These are phyloP conservation scores for Hypoxylon perforatum DNA, from an alignment of 495 filamentous ascomycete species.

Conservation along the genomic window DNA sequence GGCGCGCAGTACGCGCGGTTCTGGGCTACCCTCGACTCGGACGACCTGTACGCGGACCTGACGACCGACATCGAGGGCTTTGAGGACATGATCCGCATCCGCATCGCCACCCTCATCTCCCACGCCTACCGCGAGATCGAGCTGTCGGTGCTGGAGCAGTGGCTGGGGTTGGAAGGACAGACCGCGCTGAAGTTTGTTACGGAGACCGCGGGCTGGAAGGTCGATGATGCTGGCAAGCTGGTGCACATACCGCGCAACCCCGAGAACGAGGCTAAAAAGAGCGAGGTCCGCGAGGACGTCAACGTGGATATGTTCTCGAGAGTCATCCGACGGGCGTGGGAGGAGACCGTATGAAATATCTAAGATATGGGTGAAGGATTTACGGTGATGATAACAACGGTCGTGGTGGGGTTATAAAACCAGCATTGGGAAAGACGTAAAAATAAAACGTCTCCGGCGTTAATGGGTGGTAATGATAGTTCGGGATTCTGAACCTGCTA, in stretches of 20 bases:
- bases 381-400: slow-evolving; percentile 9
- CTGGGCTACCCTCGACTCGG: slow-evolving; percentile 91
- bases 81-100: slow-evolving; percentile 92
- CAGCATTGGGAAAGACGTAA: slow-evolving; percentile 37
- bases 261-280: slow-evolving; percentile 98
- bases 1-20: slow-evolving; percentile 88
- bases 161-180: slow-evolving; percentile 81
- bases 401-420: slow-evolving; percentile 30
- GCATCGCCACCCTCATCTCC: slow-evolving; percentile 88
- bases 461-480: slow-evolving; percentile 23
- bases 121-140: slow-evolving; percentile 89
- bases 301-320: slow-evolving; percentile 89
- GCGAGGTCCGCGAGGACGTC: slow-evolving; percentile 94
- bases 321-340: slow-evolving; percentile 87
- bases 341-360: slow-evolving; percentile 76
- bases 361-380: background rate
- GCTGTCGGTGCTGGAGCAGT: slow-evolving; percentile 79
- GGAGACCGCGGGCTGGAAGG: slow-evolving; percentile 88
- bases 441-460: slow-evolving; percentile 32
- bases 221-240: slow-evolving; percentile 57
- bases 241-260: slow-evolving; percentile 87
- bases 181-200: slow-evolving; percentile 82
- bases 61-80: slow-evolving; percentile 94
- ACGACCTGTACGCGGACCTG: slow-evolving; percentile 96
- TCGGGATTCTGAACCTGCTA: slow-evolving; percentile 22